phyloP scores from a whole-genome alignment of 768 basidiomycete species.

The Tremella yokohamensis region DNA sequence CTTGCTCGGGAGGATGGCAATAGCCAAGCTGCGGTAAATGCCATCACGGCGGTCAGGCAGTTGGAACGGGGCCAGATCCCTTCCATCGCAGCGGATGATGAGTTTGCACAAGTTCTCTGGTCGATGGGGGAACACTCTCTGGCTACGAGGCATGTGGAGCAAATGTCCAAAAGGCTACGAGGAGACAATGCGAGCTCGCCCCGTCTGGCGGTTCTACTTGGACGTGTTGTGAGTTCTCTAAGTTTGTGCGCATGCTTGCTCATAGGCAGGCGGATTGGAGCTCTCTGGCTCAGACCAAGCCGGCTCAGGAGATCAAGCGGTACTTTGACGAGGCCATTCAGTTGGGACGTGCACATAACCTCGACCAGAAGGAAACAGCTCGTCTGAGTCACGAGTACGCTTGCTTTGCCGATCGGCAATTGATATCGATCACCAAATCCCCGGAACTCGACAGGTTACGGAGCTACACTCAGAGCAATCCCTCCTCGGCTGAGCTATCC shows the following conservation, averaged over 20 bases:
- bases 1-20: constrained; percentile 68
- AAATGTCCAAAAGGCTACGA: constrained; percentile 9
- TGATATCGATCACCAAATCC: constrained; percentile 65
- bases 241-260: background rate
- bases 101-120: constrained; percentile 90
- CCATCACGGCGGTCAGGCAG: constrained; percentile 69
- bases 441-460: constrained; percentile 55
- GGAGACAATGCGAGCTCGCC: background rate
- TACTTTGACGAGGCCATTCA: constrained; percentile 65
- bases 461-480: background rate
- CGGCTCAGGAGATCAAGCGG: constrained; percentile 65
- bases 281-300: constrained; percentile 76
- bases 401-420: constrained; percentile 83
- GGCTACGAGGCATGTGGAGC: constrained; percentile 58
- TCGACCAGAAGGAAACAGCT: constrained; percentile 18
- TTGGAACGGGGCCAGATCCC: constrained; percentile 54
- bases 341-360: constrained; percentile 36
- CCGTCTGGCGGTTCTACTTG: constrained; percentile 22
- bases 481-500: background rate
- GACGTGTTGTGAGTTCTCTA: constrained; percentile 17
- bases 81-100: constrained; percentile 63
- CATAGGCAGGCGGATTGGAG: constrained; percentile 79
- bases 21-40: constrained; percentile 78
- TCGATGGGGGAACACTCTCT: constrained; percentile 74
- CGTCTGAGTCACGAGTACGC: constrained; percentile 61